These are phyloP conservation scores for Blattamonas nauphoetae DNA, from an alignment of 78 protist species.

Conservation along the genomic window DNA sequence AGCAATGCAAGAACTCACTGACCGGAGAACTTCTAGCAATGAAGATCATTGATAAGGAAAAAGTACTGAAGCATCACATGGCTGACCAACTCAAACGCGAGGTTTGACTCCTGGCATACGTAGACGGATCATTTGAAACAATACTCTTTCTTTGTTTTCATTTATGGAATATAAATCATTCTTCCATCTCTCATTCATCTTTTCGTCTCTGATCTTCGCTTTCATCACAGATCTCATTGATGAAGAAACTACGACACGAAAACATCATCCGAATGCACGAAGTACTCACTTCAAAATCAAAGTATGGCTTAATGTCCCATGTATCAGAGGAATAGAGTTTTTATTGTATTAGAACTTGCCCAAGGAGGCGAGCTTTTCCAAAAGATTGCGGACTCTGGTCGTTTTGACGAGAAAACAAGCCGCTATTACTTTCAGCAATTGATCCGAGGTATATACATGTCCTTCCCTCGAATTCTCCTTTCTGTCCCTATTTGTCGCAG, in stretches of 20 bases:
- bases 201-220: neutral
- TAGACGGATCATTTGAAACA: constrained; percentile 16
- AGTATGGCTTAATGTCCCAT: constrained; percentile 16
- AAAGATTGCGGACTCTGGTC: neutral
- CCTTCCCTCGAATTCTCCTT: too few relatives aligned
- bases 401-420: neutral
- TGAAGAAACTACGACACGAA: constrained; percentile 23
- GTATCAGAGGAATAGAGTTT: neutral
- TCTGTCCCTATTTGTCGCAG: too few relatives aligned
- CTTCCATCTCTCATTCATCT: neutral
- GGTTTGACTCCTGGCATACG: constrained; percentile 28
- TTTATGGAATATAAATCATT: constrained; percentile 9
- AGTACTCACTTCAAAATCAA: constrained; percentile 21
- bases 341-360: neutral
- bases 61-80: constrained; percentile 15
- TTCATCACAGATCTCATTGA: constrained; percentile 14
- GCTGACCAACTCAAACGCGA: constrained; percentile 34
- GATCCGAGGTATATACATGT: too few relatives aligned
- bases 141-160: constrained; percentile 24
- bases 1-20: constrained; percentile 7
- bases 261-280: constrained; percentile 33
- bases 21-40: constrained; percentile 28
- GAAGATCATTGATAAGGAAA: constrained; percentile 34
- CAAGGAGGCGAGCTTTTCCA: constrained; percentile 1
- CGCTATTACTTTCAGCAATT: neutral